Conservation (phyloP, 257 asterid genomes). For the Anisodus acutangulus region DNA sequence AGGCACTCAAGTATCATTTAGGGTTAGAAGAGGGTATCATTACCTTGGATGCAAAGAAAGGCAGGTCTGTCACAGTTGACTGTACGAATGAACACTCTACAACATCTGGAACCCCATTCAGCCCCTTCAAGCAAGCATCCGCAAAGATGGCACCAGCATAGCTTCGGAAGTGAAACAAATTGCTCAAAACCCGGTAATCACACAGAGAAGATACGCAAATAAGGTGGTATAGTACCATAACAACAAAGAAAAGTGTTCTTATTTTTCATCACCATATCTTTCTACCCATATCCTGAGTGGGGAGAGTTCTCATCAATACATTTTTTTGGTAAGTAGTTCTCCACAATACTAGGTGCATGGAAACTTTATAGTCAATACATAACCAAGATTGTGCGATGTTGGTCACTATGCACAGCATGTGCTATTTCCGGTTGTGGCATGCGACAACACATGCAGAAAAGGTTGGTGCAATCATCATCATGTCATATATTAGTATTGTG, state of each 20-base stretch:
- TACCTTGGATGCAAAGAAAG: constrained; percentile 91
- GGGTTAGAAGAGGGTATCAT: not conserved
- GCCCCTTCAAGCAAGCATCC: constrained; percentile 95
- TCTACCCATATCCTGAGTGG: not conserved
- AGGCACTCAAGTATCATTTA: not conserved
- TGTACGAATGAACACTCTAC: constrained; percentile 81
- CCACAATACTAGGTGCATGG: constrained; percentile 2
- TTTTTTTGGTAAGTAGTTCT: not conserved
- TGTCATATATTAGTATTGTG: not conserved
- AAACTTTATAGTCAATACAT: not conserved
- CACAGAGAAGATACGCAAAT: not conserved
- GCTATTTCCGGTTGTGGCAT: not conserved
- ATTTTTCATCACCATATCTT: not conserved
- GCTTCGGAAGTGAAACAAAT: constrained; percentile 43
- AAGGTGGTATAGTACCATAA: not conserved
- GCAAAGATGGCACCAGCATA: constrained; percentile 93
- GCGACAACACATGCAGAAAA: not conserved
- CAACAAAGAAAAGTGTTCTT: not conserved
- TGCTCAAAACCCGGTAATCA: constrained; percentile 14
- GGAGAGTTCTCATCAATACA: not conserved
- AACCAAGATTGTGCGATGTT: not conserved
- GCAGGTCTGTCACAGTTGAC: constrained; percentile 76
- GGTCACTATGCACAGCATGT: constrained; percentile 18
- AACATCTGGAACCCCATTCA: constrained; percentile 88
- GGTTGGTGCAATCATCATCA: not conserved